These are phyloP conservation scores for Prototheca wickerhamii DNA, from an alignment of 163 green algal genomes.

Conservation along the genomic window DNA sequence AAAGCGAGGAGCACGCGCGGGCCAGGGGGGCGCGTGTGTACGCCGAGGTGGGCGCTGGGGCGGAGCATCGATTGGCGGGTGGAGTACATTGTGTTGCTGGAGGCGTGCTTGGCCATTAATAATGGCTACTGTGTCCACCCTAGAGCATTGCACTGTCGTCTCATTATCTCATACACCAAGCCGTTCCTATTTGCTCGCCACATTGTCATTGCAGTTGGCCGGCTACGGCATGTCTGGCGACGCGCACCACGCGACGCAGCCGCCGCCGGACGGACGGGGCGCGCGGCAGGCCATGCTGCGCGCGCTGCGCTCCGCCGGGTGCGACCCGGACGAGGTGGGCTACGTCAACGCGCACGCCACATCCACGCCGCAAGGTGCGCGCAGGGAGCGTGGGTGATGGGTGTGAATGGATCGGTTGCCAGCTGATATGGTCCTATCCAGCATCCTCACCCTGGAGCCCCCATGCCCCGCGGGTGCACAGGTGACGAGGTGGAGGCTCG, in stretches of 20 bases:
- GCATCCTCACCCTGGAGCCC: not conserved
- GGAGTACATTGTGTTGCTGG: not conserved
- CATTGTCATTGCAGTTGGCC: conserved; percentile 38
- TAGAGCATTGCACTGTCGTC: too few species aligned
- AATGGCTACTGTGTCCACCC: too few species aligned
- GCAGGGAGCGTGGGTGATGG: too few species aligned
- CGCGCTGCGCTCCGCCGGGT: conserved; percentile 51
- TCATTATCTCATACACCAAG: not conserved
- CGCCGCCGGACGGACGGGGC: conserved; percentile 66
- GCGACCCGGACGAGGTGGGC: conserved; percentile 43
- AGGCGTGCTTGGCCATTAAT: not conserved
- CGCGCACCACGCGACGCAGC: conserved; percentile 86
- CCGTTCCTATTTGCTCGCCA: not conserved
- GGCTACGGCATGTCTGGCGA: conserved; percentile 80
- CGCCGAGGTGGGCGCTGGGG: conserved; percentile 57
- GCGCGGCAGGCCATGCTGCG: conserved; percentile 68
- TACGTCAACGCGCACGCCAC: conserved; percentile 96
- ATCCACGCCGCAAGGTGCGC: conserved; percentile 53
- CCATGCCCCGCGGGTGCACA: too few species aligned
- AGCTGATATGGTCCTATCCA: not conserved
- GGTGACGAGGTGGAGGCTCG: conserved; percentile 73
- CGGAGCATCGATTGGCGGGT: not conserved
- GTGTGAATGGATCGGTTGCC: not conserved
- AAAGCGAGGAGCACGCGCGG: conserved; percentile 64
- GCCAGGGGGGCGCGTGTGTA: conserved; percentile 58